phyloP scores from a whole-genome alignment of 1,284 basidiomycete species.

The Cryptococcus sp. region DNA sequence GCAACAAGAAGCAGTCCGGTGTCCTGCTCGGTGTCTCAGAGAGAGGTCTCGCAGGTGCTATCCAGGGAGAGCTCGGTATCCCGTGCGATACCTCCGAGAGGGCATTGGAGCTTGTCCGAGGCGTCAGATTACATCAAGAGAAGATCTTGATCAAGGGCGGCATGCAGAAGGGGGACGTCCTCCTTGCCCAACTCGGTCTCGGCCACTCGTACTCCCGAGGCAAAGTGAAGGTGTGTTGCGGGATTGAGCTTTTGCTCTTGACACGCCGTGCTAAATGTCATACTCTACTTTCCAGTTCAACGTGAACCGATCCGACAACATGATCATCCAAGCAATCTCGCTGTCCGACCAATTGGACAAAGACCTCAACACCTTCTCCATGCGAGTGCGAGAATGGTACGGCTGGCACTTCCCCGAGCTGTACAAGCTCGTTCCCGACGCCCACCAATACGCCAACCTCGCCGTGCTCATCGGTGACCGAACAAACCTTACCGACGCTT shows the following conservation, averaged over 20 bases:
- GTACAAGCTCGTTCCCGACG: conserved; percentile 90
- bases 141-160: conserved; percentile 69
- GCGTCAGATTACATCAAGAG: conserved; percentile 87
- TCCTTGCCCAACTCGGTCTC: conserved; percentile 91
- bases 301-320: conserved; percentile 98
- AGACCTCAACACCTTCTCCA: conserved; percentile 98
- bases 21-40: conserved; percentile 85
- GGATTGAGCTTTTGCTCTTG: neutral
- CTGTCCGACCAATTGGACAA: conserved; percentile 99
- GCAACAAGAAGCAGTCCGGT: conserved; percentile 69
- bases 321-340: conserved; percentile 99
- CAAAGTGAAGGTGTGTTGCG: conserved; percentile 73
- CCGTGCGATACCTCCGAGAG: conserved; percentile 86
- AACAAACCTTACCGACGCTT: conserved; percentile 60
- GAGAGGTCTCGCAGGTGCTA: conserved; percentile 72
- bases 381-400: conserved; percentile 99
- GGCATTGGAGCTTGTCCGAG: conserved; percentile 86
- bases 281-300: conserved; percentile 68
- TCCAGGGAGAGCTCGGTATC: conserved; percentile 76
- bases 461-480: conserved; percentile 91
- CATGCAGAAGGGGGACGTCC: conserved; percentile 84
- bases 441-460: conserved; percentile 88
- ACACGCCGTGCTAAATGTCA: neutral
- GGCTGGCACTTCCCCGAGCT: conserved; percentile 99
- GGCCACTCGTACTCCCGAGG: conserved; percentile 98